Base-by-base conservation (phyloP, 768 basidiomycete genomes). In the Mycena haematopus region DNA sequence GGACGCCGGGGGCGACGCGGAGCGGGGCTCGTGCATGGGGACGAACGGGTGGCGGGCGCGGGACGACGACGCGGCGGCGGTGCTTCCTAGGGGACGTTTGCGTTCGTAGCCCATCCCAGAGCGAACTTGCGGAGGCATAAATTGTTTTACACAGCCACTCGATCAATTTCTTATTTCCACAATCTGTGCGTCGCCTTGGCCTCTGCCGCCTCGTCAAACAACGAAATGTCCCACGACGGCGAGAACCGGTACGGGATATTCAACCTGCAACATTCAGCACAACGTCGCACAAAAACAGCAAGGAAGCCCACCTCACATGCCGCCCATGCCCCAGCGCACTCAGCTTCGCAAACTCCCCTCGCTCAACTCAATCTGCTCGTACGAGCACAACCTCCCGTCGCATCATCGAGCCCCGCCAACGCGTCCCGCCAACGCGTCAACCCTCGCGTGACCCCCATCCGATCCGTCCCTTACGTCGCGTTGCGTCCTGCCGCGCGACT, bases 1-100 rank as follows among this genome's bases (percentile, higher is more conserved):
- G 3, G 92, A 92, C 0, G 92, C 92, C 0, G 92, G 92, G 2
- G 91, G 92, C 7, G 90, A 91, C 2, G 80, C 80, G 49, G 75
- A 77, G 15, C 81, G 71, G 2, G 70, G 70, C 36, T 68, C 59
- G 60, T 60, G 63, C 61, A 65, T 65, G 1, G 42, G n/a, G 47
- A 73, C 68, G 14, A 73, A 72, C 21, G 65, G 66, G 27, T 71
- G 72, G 53, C 66, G 62, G 24, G 69, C 66, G 25, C 72, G 69
- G 49, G 76, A 76, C 27, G 76, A 76, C 58, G 79, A 76, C 40
- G 71, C 76, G 11, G 82, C 78, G 5, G 79, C 72, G 25, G 75
- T 75, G 7, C 73, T 66, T 51, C 74, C 52, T 35, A 74, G 19
- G 10, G 46, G 73, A 56, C 81, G 77, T 71, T 80, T 80, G 63